Evolutionary conservation across 2,329 filamentous ascomycete species (phyloP).

Genomic region (Waltergamsia citrina): DNA sequence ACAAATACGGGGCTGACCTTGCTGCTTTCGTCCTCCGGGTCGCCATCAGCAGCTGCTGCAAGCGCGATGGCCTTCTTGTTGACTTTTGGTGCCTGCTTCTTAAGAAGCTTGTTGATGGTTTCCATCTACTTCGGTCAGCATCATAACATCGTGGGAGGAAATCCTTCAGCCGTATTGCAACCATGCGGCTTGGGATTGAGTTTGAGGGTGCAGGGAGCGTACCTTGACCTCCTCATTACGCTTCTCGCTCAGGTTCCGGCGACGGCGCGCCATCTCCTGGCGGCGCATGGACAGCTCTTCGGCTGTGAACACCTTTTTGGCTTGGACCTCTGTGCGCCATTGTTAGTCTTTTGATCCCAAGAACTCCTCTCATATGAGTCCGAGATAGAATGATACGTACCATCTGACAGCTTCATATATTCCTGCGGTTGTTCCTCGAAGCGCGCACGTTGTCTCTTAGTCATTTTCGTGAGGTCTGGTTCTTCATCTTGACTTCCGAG

Average conservation of each 20-base stretch:
- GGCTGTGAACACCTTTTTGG: constrained; percentile 51
- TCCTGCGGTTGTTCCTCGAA: constrained; percentile 46
- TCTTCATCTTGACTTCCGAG: constrained; percentile 38
- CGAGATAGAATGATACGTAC: constrained; percentile 22
- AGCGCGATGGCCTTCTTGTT: constrained; percentile 38
- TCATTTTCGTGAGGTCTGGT: constrained; percentile 50
- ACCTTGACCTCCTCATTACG: constrained; percentile 56
- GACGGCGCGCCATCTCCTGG: constrained; percentile 51
- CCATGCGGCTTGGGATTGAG: background rate
- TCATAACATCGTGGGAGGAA: background rate
- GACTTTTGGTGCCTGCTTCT: constrained; percentile 74
- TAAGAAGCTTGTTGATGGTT: constrained; percentile 83
- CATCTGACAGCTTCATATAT: constrained; percentile 52
- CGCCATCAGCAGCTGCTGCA: constrained; percentile 28
- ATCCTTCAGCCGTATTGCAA: constrained; percentile 3
- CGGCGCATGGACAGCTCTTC: constrained; percentile 54
- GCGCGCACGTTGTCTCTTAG: constrained; percentile 48
- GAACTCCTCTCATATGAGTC: background rate
- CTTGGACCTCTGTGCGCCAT: constrained; percentile 45
- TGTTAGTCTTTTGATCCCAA: constrained; percentile 6
- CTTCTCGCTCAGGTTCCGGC: constrained; percentile 55
- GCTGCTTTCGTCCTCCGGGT: constrained; percentile 33
- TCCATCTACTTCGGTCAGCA: constrained; percentile 76
- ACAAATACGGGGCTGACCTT: constrained; percentile 53
- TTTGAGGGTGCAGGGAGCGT: too few species aligned